Base-by-base conservation (phyloP, 352 stramenopile genomes). In the Globisporangium spinosum region DNA sequence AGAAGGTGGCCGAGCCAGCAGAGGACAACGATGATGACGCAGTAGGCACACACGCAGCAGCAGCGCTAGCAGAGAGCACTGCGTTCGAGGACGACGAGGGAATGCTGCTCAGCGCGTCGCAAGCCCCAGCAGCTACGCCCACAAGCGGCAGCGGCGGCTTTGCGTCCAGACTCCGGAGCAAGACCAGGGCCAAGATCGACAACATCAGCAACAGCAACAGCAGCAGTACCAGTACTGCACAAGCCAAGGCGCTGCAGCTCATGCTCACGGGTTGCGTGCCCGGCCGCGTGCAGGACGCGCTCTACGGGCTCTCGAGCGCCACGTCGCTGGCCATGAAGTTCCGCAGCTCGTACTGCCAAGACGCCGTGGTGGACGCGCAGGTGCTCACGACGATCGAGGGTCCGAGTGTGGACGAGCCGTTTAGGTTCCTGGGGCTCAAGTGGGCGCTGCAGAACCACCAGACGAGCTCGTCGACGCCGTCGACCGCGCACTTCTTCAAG, bases 351-450 rank as follows among this genome's bases (percentile, higher is more conserved):
- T 71, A 71, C 34, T 35, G 23, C 9, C 59, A 67, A 9, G 67
- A 71, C 38, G 29, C 59, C 20, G 55, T 72, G 15, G 35, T 72
- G 17, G 67, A 72, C 27, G 67, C 67, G n/a, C 47, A 68, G 40
- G 72, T 91, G 49, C 70, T 91, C 69, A 73, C 73, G 47, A 74
- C 82, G 38, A 78, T 89, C 29, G 61, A 78, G 53, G 71, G 72
- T 0, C 83, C 83, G 17, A 77, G 68, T 9, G 49, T 71, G 22
- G 70, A 51, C 57, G 75, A 83, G n/a, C 83, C 83, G 34, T 90
- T 91, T 69, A 71, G 74, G 20, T 79, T 80, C 38, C 64, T 91
- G 27, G 77, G 76, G 17, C 74, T 91, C 74, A 91, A 91, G 72
- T 91, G 82, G 81, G 70, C 79, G 22, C 62, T 90, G 49, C 77